Evolutionary conservation across 352 stramenopile species (phyloP), one percentile per base, ranked within the genome.

Genomic region (Phytophthora chlamydospora): DNA sequence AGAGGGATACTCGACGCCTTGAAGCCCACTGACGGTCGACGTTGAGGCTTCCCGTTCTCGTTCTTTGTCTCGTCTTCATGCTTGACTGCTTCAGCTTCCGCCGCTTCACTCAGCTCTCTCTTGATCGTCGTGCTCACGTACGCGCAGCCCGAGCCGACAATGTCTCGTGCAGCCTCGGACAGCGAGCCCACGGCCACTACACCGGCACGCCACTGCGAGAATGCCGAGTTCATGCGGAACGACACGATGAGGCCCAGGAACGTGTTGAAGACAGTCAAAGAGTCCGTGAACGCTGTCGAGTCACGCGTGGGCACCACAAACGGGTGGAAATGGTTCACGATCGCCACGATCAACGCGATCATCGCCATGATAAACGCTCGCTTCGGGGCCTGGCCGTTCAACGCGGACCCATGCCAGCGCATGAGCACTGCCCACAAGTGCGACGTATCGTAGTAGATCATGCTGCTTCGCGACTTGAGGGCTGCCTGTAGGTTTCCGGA

Each of bases 251-350:
- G 78, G 2, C 83, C 85, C 1, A 94, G 57, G 44, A 94, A 94
- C 42, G 83, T 90, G 70, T 94, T 94, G 68, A 92, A 92, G 11
- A 94, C 85, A n/a, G 81, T 90, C 31, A 94, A 66, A 16, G 85
- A 90, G 66, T 92, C 82, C 0, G 81, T 85, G 47, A 91, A 92
- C 12, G 85, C 83, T 12, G 80, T 89, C 38, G 83, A 92, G 11
- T 85, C 66, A 7, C 77, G 77, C 14, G 83, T 90, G 6, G 73
- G 55, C 24, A 87, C 80, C 27, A 92, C 81, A 40, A 94, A 91
- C 17, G 65, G 69, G 58, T 90, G 68, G 35, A 78, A 72, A 13
- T 76, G 51, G 57, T 94, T 91, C 32, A 65, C 47, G 7, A 75
- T 17, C 0, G 83, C 79, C 33, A 94, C 47, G 35, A 54, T 10